Base-by-base conservation (phyloP, 805 yeast species). In the Helenozyma baotianmanensis region DNA sequence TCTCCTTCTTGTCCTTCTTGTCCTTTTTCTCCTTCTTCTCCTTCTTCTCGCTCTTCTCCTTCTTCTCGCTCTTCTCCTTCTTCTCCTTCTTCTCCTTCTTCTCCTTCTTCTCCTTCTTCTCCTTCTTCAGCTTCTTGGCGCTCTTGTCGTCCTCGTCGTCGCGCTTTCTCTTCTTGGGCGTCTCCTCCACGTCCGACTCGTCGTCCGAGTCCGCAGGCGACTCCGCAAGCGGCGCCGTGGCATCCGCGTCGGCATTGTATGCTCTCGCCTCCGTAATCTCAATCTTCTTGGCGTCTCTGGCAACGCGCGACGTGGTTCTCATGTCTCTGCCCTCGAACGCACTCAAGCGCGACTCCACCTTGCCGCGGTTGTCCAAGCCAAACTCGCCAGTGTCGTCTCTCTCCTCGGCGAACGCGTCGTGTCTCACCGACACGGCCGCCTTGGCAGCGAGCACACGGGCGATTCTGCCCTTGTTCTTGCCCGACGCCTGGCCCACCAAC, bases 371-470 rank as follows among this genome's bases (percentile, higher is more conserved):
- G 48, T 80, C 82, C 50, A 86, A 72, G 56, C 98, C 98, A 54
- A 89, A 74, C 50, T 89, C 95, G 45, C 97, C 96, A 43, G 86
- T 77, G 56, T 92, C 97, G 51, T 87, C 95, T 65, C 97, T 80
- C 53, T 92, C 97, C 71, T 92, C 98, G 45, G 97, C 82, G 42
- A 92, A 72, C 21, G 97, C 95, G 70, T 92, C 98, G 62, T 84
- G 90, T 74, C 98, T 85, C 51, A 90, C 72, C 42, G 96, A 85
- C 53, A 92, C 94, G 35, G 98, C 95, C 48, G 97, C 95, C 72
- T 92, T 92, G 39, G 97, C 97, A 51, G 98, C 98, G 45, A 92
- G 77, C 49, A 92, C 96, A 72, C 98, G 82, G 38, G 98, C 97
- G 60, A 92, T 87, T 74, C 89, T 92, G 72, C 98, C 98, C 76